Percentiles rank a stretch among this genome's conserved stretches.
These are phyloP conservation scores for Rhododendron simsii DNA, from an alignment of 148 eudicot genomes.

Conservation along the genomic window DNA sequence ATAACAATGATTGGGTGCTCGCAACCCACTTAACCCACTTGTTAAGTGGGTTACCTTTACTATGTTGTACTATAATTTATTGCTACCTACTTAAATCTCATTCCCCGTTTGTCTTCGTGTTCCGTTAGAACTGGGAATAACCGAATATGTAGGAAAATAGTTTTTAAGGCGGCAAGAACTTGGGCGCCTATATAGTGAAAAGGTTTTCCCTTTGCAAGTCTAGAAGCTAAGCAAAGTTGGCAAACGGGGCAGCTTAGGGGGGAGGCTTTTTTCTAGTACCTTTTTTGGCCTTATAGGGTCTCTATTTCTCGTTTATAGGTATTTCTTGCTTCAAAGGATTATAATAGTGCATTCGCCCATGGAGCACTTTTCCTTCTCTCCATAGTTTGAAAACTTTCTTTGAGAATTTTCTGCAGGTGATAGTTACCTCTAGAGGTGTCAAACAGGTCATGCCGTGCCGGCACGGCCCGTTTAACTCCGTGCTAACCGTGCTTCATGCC, in stretches of 20 bases:
- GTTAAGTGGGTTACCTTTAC: neutral
- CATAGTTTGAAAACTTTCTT: neutral
- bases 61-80: neutral
- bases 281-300: neutral
- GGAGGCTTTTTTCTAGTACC: neutral
- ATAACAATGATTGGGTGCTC: no score
- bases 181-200: neutral
- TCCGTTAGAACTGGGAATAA: neutral
- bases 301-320: neutral
- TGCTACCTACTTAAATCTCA: neutral
- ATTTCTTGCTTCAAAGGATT: neutral
- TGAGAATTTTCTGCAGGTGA: neutral
- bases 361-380: neutral
- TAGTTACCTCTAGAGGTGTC: neutral
- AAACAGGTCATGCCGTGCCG: no score
- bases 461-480: no score
- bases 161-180: neutral
- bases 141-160: neutral
- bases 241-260: neutral
- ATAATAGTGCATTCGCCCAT: neutral
- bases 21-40: no score
- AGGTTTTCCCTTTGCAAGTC: neutral
- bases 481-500: no score
- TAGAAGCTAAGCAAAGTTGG: neutral
- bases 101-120: neutral